Evolutionary conservation across 106 monocot genomes (phyloP).

Genomic region (Apostasia shenzhenica): DNA sequence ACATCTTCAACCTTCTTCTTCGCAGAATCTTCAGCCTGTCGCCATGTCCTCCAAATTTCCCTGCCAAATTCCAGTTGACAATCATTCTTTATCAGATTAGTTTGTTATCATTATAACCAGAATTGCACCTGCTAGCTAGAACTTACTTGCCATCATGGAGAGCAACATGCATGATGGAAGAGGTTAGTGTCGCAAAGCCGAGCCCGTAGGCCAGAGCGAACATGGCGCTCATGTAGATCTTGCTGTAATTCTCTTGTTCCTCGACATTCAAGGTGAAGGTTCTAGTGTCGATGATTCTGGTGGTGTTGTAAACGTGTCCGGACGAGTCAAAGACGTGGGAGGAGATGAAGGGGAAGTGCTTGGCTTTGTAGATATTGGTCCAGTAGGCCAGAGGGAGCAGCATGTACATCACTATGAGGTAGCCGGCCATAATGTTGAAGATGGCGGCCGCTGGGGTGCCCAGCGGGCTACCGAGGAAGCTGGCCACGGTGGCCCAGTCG

Average conservation of each 20-base stretch:
- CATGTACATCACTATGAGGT: constrained; percentile 20
- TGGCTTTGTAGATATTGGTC: constrained; percentile 37
- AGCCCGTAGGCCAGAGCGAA: constrained; percentile 56
- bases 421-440: constrained; percentile 38
- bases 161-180: constrained; percentile 61
- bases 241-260: constrained; percentile 25
- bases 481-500: constrained; percentile 34
- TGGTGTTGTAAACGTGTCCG: constrained; percentile 30
- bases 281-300: constrained; percentile 23
- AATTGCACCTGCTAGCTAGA: not conserved
- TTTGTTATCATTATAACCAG: not conserved
- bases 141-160: constrained; percentile 70
- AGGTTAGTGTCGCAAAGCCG: constrained; percentile 59
- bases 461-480: constrained; percentile 33
- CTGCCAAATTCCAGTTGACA: not conserved
- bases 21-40: constrained; percentile 3
- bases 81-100: not conserved
- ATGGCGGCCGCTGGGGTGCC: constrained; percentile 27
- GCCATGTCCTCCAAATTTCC: constrained; percentile 20
- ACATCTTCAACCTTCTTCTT: constrained; percentile 13
- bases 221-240: constrained; percentile 55
- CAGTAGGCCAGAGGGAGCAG: constrained; percentile 41
- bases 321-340: constrained; percentile 17
- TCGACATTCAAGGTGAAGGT: constrained; percentile 28
- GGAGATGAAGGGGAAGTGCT: constrained; percentile 33